A percentile compares a stretch with the other conserved stretches of the same genome.
These are phyloP conservation scores for Chiua virens DNA, from an alignment of 768 basidiomycete genomes.

Conservation along the genomic window DNA sequence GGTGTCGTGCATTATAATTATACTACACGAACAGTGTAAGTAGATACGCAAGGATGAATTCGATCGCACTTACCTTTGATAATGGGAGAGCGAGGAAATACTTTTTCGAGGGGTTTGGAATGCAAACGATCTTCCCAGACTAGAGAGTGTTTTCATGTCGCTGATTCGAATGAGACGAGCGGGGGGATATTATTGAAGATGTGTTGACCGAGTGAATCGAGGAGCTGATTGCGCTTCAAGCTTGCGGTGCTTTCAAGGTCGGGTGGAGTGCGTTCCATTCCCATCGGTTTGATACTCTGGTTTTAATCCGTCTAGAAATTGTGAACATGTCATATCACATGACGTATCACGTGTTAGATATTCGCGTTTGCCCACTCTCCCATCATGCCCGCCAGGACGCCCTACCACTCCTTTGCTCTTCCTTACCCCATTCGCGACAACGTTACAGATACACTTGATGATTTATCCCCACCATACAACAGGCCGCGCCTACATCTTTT, in stretches of 20 bases:
- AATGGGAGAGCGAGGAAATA: conserved; percentile 6
- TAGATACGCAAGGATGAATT: background rate
- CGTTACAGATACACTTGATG: conserved; percentile 52
- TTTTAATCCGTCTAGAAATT: too few species aligned
- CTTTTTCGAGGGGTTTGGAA: background rate
- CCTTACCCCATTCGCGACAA: conserved; percentile 87
- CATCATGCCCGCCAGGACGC: conserved; percentile 73
- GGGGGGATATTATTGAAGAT: conserved; percentile 15
- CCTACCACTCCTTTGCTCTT: conserved; percentile 70
- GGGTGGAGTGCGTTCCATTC: background rate
- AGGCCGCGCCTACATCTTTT: conserved; percentile 65
- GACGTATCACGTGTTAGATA: background rate
- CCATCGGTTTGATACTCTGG: too few species aligned
- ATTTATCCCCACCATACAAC: conserved; percentile 32
- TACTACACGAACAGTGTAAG: too few species aligned
- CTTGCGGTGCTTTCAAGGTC: background rate
- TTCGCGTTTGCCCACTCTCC: conserved; percentile 5
- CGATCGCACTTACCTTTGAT: conserved; percentile 4
- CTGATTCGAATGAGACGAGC: conserved; percentile 10
- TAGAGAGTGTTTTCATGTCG: conserved; percentile 12
- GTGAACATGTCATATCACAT: background rate
- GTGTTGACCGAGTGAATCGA: conserved; percentile 8
- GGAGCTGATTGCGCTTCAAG: conserved; percentile 8
- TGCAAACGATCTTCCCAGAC: conserved; percentile 9
- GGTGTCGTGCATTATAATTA: too few species aligned